Evolutionary conservation across 139 green algal species (phyloP).

Genomic region (Chlorella sp.): DNA sequence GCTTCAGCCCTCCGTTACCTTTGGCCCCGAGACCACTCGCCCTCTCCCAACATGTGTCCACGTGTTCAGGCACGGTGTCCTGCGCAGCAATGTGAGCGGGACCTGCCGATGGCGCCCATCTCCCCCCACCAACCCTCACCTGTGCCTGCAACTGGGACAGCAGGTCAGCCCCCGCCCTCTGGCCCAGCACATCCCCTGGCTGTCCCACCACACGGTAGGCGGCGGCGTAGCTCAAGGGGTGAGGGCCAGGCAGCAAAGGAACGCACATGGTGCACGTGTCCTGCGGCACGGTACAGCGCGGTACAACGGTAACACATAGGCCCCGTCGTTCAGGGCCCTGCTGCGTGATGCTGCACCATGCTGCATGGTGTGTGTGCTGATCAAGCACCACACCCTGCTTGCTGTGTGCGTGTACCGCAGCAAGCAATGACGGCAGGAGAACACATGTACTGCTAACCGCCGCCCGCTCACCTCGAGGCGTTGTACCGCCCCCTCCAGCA

Average conservation of each 20-base stretch:
- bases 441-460: neutral
- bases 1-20: too few relatives aligned
- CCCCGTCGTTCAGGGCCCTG: neutral
- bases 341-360: conserved; percentile 9
- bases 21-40: too few relatives aligned
- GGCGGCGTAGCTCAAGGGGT: conserved; percentile 17
- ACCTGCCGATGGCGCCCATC: neutral
- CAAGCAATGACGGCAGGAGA: neutral
- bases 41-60: too few relatives aligned
- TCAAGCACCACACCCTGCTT: too few relatives aligned
- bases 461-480: neutral
- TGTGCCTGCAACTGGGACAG: neutral
- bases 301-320: neutral
- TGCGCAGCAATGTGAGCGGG: neutral
- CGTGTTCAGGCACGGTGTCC: neutral
- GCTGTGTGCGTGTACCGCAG: too few relatives aligned
- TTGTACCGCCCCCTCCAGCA: conserved; percentile 7
- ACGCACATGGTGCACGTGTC: conserved; percentile 23
- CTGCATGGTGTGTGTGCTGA: neutral
- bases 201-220: conserved; percentile 10
- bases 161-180: neutral
- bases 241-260: conserved; percentile 4
- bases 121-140: neutral
- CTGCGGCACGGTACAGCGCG: too few relatives aligned
- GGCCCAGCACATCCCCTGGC: neutral